A percentile compares a stretch with the other conserved stretches of the same genome.
Conservation (phyloP, 257 asterid species). For the Rubia yunnanensis region DNA sequence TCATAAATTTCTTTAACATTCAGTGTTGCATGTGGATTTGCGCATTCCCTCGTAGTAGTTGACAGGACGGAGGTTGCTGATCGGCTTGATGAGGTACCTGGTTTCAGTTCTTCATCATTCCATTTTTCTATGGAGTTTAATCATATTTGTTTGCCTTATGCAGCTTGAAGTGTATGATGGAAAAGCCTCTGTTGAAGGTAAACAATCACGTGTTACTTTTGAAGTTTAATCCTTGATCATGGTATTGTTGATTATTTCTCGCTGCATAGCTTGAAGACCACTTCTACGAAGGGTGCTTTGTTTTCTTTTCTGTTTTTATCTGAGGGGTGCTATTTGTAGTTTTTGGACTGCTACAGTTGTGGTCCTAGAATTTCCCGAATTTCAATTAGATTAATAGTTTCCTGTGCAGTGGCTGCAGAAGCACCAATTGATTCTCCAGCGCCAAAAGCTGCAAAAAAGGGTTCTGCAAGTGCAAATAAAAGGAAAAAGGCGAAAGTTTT, state of each 20-base stretch:
- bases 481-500: slow-evolving; percentile 56
- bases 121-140: slow-evolving; percentile 11
- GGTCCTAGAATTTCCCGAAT: neutral
- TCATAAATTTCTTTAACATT: slow-evolving; percentile 12
- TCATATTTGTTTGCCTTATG: slow-evolving; percentile 20
- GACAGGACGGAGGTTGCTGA: slow-evolving; percentile 65
- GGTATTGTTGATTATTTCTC: neutral
- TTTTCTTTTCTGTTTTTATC: too few species aligned
- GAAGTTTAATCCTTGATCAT: neutral
- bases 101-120: neutral
- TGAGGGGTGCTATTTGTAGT: too few species aligned
- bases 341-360: neutral
- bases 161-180: slow-evolving; percentile 92
- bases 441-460: slow-evolving; percentile 31
- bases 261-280: neutral
- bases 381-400: slow-evolving; percentile 9
- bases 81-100: slow-evolving; percentile 63
- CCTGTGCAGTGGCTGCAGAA: slow-evolving; percentile 36
- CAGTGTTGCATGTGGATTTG: slow-evolving; percentile 93
- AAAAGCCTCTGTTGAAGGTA: slow-evolving; percentile 72
- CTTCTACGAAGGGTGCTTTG: too few species aligned
- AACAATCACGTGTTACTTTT: neutral
- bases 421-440: slow-evolving; percentile 22
- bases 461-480: slow-evolving; percentile 40
- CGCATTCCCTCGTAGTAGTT: slow-evolving; percentile 72